Evolutionary conservation across 345 rosid genomes (phyloP).

Genomic region (Pugionium dolabratum): DNA sequence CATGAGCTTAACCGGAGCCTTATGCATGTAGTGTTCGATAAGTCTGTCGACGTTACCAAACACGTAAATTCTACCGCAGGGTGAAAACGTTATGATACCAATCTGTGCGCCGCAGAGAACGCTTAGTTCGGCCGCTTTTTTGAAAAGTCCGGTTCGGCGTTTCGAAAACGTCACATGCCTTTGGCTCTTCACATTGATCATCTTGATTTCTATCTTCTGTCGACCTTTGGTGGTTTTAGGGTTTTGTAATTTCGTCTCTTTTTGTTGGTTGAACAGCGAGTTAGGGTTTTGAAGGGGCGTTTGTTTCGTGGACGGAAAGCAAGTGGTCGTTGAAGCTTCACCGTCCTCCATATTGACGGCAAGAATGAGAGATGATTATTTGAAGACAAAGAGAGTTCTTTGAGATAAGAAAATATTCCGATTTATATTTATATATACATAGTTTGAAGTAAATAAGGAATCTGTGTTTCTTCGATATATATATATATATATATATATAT

Average conservation of each 20-base stretch:
- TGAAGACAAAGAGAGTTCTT: conserved; percentile 6
- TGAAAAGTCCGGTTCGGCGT: conserved; percentile 37
- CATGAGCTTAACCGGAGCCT: conserved; percentile 28
- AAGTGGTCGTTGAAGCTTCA: conserved; percentile 27
- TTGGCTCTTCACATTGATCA: conserved; percentile 23
- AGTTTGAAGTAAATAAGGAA: neutral
- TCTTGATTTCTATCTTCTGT: conserved; percentile 41
- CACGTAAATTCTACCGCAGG: conserved; percentile 28
- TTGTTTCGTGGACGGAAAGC: neutral
- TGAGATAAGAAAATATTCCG: neutral
- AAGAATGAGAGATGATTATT: conserved; percentile 1
- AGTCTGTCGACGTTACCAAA: conserved; percentile 41
- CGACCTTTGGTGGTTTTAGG: conserved; percentile 39
- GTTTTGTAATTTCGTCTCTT: conserved; percentile 14
- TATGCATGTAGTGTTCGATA: conserved; percentile 24
- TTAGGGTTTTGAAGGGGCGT: conserved; percentile 21
- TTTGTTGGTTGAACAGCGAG: conserved; percentile 2
- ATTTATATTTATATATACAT: conserved; percentile 11
- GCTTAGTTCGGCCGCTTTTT: conserved; percentile 41
- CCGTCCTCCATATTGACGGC: conserved; percentile 27
- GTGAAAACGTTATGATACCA: conserved; percentile 38
- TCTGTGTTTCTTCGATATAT: neutral
- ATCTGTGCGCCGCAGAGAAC: conserved; percentile 40
- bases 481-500: too few species aligned
- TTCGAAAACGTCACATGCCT: conserved; percentile 45